Conservation (phyloP, 73 alveolate species). For the Effrenium voratum region DNA sequence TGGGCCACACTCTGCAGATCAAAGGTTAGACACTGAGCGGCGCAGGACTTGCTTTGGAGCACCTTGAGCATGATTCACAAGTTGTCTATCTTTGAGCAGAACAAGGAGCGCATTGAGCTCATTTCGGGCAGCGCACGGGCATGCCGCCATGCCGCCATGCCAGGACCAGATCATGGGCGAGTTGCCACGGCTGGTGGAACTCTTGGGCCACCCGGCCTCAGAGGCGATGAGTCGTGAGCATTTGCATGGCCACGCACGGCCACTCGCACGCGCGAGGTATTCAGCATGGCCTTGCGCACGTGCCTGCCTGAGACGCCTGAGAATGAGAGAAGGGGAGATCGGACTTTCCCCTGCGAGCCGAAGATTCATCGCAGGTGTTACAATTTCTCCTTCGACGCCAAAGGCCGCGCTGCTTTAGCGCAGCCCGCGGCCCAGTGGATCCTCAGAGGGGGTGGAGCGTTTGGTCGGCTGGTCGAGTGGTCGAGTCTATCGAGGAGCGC, state of each 20-base stretch:
- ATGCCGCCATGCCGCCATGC: background rate
- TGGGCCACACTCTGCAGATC: background rate
- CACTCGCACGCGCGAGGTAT: background rate
- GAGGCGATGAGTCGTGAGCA: background rate
- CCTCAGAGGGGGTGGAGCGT: background rate
- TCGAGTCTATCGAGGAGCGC: background rate
- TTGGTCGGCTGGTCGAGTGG: background rate
- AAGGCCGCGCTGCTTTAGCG: conserved; percentile 41
- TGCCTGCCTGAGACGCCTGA: background rate
- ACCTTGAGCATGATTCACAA: conserved; percentile 59
- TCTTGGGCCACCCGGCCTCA: conserved; percentile 66
- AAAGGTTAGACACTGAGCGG: background rate
- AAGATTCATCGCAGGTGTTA: conserved; percentile 28
- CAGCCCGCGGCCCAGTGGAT: conserved; percentile 7
- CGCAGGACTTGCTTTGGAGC: conserved; percentile 57
- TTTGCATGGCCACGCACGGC: background rate
- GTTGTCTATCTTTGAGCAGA: conserved; percentile 66
- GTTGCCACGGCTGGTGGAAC: conserved; percentile 66
- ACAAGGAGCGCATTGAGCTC: conserved; percentile 16
- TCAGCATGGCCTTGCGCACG: conserved; percentile 60
- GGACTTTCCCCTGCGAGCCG: no score
- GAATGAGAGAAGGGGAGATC: no score
- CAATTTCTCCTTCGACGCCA: conserved; percentile 61
- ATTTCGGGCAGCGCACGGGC: background rate
- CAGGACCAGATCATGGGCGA: conserved; percentile 8